These are phyloP conservation scores for Podaxis sp. DNA, from an alignment of 768 basidiomycete genomes.

Conservation along the genomic window DNA sequence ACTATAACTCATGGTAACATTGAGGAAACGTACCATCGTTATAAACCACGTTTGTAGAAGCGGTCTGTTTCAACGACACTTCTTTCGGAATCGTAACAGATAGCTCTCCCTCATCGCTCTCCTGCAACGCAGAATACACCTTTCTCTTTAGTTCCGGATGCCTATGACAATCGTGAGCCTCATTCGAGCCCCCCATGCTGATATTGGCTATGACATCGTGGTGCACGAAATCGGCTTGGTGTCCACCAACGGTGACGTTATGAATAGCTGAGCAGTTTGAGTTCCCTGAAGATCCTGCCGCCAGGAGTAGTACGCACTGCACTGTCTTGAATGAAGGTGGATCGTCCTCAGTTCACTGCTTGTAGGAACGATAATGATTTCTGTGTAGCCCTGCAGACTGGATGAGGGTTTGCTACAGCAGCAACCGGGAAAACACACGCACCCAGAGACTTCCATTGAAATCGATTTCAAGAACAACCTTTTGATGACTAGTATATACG, in stretches of 20 bases:
- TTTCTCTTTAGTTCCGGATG: slow-evolving; percentile 93
- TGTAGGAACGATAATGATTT: slow-evolving; percentile 83
- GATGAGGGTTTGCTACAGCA: slow-evolving; percentile 14
- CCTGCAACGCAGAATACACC: slow-evolving; percentile 85
- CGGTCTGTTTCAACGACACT: slow-evolving; percentile 57
- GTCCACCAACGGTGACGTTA: slow-evolving; percentile 66
- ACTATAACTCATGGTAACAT: neutral
- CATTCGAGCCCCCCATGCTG: slow-evolving; percentile 44
- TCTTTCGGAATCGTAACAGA: slow-evolving; percentile 83
- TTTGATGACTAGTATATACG: slow-evolving; percentile 88
- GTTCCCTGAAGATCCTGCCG: slow-evolving; percentile 13
- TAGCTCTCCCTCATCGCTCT: slow-evolving; percentile 91
- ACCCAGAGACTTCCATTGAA: slow-evolving; percentile 87
- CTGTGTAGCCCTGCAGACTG: slow-evolving; percentile 77
- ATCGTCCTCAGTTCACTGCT: slow-evolving; percentile 77
- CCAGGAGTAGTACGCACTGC: slow-evolving; percentile 49
- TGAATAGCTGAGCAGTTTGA: slow-evolving; percentile 51
- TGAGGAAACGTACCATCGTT: slow-evolving; percentile 51
- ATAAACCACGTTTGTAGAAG: slow-evolving; percentile 35
- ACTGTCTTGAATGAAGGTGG: slow-evolving; percentile 86
- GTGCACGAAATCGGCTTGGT: slow-evolving; percentile 73
- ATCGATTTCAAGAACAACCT: slow-evolving; percentile 91
- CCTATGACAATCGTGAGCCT: slow-evolving; percentile 74
- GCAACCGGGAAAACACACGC: slow-evolving; percentile 21
- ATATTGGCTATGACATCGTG: slow-evolving; percentile 70